Base-by-base conservation (phyloP, 495 filamentous ascomycete genomes). In the Penicillium mononematosum region DNA sequence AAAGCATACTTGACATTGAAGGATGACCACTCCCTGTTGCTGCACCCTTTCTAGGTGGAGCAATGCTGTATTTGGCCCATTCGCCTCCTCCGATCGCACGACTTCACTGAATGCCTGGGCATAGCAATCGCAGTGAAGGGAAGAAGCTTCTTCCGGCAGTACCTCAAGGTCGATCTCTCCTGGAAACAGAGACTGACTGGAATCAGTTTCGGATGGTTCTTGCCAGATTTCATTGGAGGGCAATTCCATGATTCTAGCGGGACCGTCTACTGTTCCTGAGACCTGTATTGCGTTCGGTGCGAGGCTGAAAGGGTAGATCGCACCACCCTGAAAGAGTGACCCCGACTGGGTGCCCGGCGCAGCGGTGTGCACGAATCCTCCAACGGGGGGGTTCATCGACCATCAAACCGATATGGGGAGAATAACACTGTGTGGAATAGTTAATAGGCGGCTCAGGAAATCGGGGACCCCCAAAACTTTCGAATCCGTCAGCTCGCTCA, bases 191-290 rank as follows among this genome's bases (percentile, higher is more conserved):
- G n/a, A 45, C 17, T 45, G 51, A 55, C 22, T 46, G 29, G 22
- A 29, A 39, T 22, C 12, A 19, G 17, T 24, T 2, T 53, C 51
- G 6, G 25, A 5, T 0, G n/a, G 31, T 11, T 25, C 19, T 7
- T 27, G 34, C 27, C 20, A 36, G 20, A 29, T 5, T 19, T 55
- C 16, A 39, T 20, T 47, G 53, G 44, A 46, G 43, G 53, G 53
- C 44, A 55, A 39, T 19, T 46, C 53, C 43, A 46, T 45, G 20
- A 47, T 46, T 36, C 53, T 45, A n/a, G 43, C 45, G 4, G 53
- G 53, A 1, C 39, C 32, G 14, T 47, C 32, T 12, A 47, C 32
- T 39, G 53, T 45, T 46, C 44, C 32, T 6, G 24, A 55, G 20
- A 46, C 29, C 31, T 55, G 43, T 12, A 36, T 19, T 41, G 31